These are phyloP conservation scores for Westerdykella ornata DNA, from an alignment of 2,329 filamentous ascomycete genomes.

Conservation along the genomic window DNA sequence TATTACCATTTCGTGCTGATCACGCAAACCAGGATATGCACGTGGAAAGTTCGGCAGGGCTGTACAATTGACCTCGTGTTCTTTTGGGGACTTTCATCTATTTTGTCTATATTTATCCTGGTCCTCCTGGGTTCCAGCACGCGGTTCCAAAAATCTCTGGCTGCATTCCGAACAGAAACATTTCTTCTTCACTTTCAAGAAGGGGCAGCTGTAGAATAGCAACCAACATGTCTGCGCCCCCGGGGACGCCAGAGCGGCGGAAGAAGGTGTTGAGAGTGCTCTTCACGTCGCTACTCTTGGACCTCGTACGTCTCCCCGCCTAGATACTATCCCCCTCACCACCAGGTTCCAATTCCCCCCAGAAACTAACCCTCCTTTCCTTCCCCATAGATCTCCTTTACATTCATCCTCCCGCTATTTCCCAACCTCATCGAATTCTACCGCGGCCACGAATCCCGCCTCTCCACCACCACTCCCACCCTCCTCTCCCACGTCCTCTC, in stretches of 20 bases:
- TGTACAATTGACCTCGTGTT: neutral
- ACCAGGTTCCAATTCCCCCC: neutral
- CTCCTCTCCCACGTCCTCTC: constrained; percentile 71
- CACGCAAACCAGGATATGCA: no score
- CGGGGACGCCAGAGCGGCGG: constrained; percentile 47
- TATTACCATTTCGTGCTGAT: no score
- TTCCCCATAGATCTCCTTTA: constrained; percentile 76
- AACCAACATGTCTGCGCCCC: constrained; percentile 14
- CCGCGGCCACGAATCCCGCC: constrained; percentile 67
- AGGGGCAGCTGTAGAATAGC: neutral
- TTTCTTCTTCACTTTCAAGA: neutral
- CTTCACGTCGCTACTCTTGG: constrained; percentile 80
- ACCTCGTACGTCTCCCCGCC: constrained; percentile 60
- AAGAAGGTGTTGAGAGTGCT: constrained; percentile 82
- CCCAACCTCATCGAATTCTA: constrained; percentile 95
- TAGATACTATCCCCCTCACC: neutral
- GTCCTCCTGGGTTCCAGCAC: no score
- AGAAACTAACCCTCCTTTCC: neutral
- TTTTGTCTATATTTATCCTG: neutral
- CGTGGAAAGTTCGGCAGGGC: no score
- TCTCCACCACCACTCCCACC: constrained; percentile 48
- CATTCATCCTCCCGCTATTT: constrained; percentile 94
- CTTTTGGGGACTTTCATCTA: neutral
- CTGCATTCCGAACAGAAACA: neutral
- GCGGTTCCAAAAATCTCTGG: neutral